Evolutionary conservation across 352 stramenopile genomes (phyloP).

Genomic region (Pythium myriotylum): DNA sequence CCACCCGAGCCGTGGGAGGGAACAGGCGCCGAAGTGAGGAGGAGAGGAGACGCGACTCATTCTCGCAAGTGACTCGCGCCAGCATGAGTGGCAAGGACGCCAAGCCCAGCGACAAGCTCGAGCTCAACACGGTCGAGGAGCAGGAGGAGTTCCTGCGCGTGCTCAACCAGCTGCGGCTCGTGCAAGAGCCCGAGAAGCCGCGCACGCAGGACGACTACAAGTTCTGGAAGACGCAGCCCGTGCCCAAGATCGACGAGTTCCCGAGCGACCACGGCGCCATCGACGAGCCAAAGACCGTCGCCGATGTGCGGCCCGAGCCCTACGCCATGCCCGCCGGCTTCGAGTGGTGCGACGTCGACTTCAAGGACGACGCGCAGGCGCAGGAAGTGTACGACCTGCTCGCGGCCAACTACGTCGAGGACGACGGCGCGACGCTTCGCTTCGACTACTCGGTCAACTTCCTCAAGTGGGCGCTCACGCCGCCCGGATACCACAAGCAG

Average conservation of each 20-base stretch:
- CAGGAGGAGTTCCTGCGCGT: conserved; percentile 73
- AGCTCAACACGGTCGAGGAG: conserved; percentile 55
- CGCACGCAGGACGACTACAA: conserved; percentile 61
- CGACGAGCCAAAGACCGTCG: conserved; percentile 88
- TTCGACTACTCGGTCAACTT: conserved; percentile 91
- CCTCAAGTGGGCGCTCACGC: conserved; percentile 91
- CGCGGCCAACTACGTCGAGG: conserved; percentile 99
- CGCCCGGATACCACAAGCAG: conserved; percentile 91
- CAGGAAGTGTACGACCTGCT: conserved; percentile 97
- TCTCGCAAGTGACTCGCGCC: not conserved
- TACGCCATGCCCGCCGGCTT: conserved; percentile 97
- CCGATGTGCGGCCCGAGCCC: conserved; percentile 91
- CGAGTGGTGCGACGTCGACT: conserved; percentile 91
- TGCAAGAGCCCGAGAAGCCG: conserved; percentile 30
- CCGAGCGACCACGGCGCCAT: conserved; percentile 90
- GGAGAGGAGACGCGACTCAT: conserved; percentile 1
- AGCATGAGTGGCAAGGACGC: conserved; percentile 23
- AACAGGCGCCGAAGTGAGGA: not conserved
- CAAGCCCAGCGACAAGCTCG: conserved; percentile 23
- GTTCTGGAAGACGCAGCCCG: conserved; percentile 92
- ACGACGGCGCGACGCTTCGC: conserved; percentile 98
- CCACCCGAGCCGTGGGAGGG: no score
- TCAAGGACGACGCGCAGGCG: conserved; percentile 72
- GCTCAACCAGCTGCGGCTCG: conserved; percentile 65
- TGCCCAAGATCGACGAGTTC: conserved; percentile 71